Base-by-base conservation (phyloP, 2,329 filamentous ascomycete genomes). In the Ceratocystis destructans region DNA sequence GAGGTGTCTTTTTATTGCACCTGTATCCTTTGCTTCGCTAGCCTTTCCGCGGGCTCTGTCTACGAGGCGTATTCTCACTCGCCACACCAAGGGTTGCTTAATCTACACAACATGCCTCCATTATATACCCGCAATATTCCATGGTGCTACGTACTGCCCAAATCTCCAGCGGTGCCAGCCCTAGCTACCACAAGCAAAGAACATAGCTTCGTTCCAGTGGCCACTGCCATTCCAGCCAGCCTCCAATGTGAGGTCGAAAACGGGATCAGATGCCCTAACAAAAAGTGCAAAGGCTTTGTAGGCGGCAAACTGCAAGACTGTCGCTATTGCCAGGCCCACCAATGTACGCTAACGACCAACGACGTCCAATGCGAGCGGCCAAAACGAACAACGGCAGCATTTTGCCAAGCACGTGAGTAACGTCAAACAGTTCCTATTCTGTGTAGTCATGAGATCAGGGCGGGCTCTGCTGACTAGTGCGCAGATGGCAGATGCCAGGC, bases 401-500 rank as follows among this genome's bases (percentile, higher is more conserved):
- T 61, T 20, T 68, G 67, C 20, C 63, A 46, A 15, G n/a, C 20
- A 20, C 67, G 67, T 68, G 46, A 66, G 67, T 68, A 15, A 53
- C 48, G 8, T 10, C 46, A 6, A n/a, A 37, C 15, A 2, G 25
- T 20, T 59, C 25, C 3, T 7, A 4, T 10, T 12, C 10, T 15
- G 17, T 25, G 8, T 59, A 20, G 20, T n/a, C 22, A 20, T 3
- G 44, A 31, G 44, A 15, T 5, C 10, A 37, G 33, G 15, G 12
- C 17, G 33, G 15, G 12, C 17, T 7, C 4, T 33, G 22, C 48
- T 65, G 41, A 65, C 25, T 57, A 53, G 17, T 33, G 41, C 7
- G n/a, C 46, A 69, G 70, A 70, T 62, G 62, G 66, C 31, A 67
- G 66, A 28, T 70, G 68, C 41, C 65, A 59, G 50, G 66, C 61